phyloP scores from a whole-genome alignment of 1,139 yeast genomes.

The Scheffersomyces illinoinensis region DNA sequence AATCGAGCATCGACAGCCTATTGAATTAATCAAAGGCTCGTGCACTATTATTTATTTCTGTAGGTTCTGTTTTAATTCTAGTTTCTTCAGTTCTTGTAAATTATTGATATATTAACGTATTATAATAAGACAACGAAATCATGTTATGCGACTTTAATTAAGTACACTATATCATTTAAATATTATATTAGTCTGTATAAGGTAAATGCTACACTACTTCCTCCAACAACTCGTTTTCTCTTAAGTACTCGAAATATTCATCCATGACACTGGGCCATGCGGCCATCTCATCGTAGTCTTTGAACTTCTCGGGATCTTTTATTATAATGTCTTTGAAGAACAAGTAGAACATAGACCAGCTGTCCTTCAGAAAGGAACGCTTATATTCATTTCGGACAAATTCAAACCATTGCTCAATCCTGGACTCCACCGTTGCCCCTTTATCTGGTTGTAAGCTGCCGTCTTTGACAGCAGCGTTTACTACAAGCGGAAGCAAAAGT shows the following conservation, averaged over 20 bases:
- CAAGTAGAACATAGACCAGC: slow-evolving; percentile 81
- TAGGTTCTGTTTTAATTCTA: neutral
- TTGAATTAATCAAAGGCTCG: slow-evolving; percentile 26
- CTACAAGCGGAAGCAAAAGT: slow-evolving; percentile 48
- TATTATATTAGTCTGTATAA: neutral
- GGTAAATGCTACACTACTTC: neutral
- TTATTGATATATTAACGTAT: neutral
- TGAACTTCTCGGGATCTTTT: slow-evolving; percentile 48
- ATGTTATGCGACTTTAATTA: neutral
- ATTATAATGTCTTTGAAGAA: slow-evolving; percentile 57
- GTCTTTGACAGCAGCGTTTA: neutral
- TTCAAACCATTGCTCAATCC: slow-evolving; percentile 53
- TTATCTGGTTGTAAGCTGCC: neutral
- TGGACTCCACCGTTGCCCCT: slow-evolving; percentile 2
- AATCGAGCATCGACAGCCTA: slow-evolving; percentile 44
- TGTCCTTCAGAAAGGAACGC: slow-evolving; percentile 61
- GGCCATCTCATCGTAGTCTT: slow-evolving; percentile 69
- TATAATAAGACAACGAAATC: neutral
- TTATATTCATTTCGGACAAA: slow-evolving; percentile 44
- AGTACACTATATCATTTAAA: too few species aligned
- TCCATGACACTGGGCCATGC: slow-evolving; percentile 95
- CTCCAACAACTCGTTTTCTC: slow-evolving; percentile 25
- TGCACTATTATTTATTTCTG: neutral
- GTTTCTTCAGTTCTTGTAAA: neutral
- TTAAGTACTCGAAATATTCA: slow-evolving; percentile 69